phyloP scores from a whole-genome alignment of 257 asterid genomes.

The Galeopsis tetrahit region DNA sequence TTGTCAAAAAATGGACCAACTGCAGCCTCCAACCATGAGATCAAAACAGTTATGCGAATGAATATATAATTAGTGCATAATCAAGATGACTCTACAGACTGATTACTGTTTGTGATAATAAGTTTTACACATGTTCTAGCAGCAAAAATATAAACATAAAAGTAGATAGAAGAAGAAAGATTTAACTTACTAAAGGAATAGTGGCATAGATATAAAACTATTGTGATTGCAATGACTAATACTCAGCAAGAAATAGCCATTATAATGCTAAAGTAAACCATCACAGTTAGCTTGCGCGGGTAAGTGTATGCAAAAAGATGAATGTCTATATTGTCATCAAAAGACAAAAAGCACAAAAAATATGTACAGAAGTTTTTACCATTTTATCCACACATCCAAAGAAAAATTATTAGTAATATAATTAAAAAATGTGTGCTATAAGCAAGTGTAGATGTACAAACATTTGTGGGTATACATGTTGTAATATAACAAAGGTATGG shows the following conservation, averaged over 20 bases:
- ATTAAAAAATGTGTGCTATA: background rate
- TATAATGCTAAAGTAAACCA: background rate
- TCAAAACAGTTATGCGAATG: background rate
- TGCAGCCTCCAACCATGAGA: slow-evolving; percentile 6
- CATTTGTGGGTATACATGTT: background rate
- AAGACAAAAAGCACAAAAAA: background rate
- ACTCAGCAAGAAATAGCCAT: background rate
- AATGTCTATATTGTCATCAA: background rate
- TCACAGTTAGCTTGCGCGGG: background rate
- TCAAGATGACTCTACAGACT: background rate
- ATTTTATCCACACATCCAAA: slow-evolving; percentile 4
- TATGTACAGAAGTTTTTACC: background rate
- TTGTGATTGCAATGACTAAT: background rate
- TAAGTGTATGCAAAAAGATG: slow-evolving; percentile 4
- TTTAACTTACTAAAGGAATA: background rate
- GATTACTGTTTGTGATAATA: background rate
- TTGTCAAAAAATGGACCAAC: background rate
- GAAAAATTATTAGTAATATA: background rate
- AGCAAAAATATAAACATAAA: background rate
- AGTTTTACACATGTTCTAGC: background rate
- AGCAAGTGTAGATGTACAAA: background rate
- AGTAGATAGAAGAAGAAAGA: background rate
- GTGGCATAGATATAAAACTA: background rate
- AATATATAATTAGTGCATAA: background rate
- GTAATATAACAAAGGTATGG: background rate